Percentiles rank a stretch among this genome's conserved stretches.
These are phyloP conservation scores for Trichoderma semiorbis DNA, from an alignment of 2,329 filamentous ascomycete species.

Conservation along the genomic window DNA sequence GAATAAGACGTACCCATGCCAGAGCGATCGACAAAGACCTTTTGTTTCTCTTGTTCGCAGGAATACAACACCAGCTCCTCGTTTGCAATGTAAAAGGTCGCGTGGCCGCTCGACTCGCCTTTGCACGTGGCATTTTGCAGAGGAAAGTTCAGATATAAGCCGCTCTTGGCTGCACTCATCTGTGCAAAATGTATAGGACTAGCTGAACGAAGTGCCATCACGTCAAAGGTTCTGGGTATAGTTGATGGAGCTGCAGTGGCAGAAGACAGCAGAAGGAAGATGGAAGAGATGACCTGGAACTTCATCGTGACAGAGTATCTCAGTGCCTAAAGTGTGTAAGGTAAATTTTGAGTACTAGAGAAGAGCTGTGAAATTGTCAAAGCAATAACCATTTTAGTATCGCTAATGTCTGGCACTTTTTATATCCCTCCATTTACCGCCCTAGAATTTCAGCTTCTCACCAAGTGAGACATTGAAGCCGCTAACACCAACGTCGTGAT, in stretches of 20 bases:
- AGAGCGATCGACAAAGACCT: conserved; percentile 52
- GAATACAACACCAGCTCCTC: conserved; percentile 47
- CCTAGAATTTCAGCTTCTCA: not conserved
- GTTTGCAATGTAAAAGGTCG: conserved; percentile 49
- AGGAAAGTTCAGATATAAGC: conserved; percentile 43
- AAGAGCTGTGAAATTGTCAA: not conserved
- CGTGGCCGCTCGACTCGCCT: conserved; percentile 36
- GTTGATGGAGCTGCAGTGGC: not conserved
- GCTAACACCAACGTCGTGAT: not conserved
- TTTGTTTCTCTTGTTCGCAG: conserved; percentile 41
- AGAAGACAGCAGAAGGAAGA: not conserved
- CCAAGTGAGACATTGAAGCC: not conserved
- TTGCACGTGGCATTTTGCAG: conserved; percentile 50
- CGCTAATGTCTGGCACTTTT: not conserved
- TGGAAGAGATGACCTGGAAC: not conserved
- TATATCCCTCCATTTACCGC: not conserved
- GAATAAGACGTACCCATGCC: conserved; percentile 50
- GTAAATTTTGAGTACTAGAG: not conserved
- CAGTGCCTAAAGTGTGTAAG: not conserved
- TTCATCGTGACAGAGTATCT: not conserved
- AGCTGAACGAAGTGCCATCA: conserved; percentile 46
- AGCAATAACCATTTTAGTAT: not conserved
- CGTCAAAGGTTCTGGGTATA: not conserved
- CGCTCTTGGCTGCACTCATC: conserved; percentile 43
- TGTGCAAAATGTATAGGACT: conserved; percentile 45